Evolutionary conservation across 2,329 filamentous ascomycete genomes (phyloP).

Genomic region (Microdochium paspali): DNA sequence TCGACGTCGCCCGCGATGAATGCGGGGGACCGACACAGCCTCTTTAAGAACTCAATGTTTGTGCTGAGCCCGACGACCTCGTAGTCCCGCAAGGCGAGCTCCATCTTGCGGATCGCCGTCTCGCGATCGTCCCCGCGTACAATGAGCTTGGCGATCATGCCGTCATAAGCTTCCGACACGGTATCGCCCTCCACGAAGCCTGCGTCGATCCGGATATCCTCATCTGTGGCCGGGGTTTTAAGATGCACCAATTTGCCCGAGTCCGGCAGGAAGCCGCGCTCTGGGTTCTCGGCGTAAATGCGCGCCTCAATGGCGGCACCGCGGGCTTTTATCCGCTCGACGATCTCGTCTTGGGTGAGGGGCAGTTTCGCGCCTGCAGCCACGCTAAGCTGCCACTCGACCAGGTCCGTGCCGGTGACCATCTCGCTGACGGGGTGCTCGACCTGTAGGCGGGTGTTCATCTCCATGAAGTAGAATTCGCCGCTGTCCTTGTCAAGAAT

Average conservation of each 20-base stretch:
- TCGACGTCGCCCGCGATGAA: slow-evolving; percentile 87
- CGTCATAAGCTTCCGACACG: slow-evolving; percentile 91
- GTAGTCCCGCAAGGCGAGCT: slow-evolving; percentile 73
- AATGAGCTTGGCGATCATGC: slow-evolving; percentile 98
- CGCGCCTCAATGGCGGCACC: slow-evolving; percentile 92
- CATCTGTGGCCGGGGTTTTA: slow-evolving; percentile 56
- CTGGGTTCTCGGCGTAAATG: slow-evolving; percentile 93
- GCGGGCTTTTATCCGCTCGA: slow-evolving; percentile 60
- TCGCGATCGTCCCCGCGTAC: slow-evolving; percentile 71
- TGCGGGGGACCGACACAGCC: slow-evolving; percentile 68
- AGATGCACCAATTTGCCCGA: slow-evolving; percentile 83
- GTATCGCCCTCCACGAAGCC: slow-evolving; percentile 88
- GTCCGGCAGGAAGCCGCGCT: slow-evolving; percentile 86
- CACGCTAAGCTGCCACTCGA: slow-evolving; percentile 90
- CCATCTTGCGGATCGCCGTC: slow-evolving; percentile 75
- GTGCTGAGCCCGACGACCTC: slow-evolving; percentile 89
- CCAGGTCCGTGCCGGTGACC: slow-evolving; percentile 64
- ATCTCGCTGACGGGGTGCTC: slow-evolving; percentile 86
- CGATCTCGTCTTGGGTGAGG: slow-evolving; percentile 53
- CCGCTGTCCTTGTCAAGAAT: slow-evolving; percentile 77
- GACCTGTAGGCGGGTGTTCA: slow-evolving; percentile 85
- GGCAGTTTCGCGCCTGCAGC: slow-evolving; percentile 48
- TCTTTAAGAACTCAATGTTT: slow-evolving; percentile 94
- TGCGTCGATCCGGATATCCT: slow-evolving; percentile 82
- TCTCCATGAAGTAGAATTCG: slow-evolving; percentile 76